Evolutionary conservation across 192 early-diverging fungal species (phyloP), one percentile per base, ranked within the genome.

Genomic region (Dissophora ornata): DNA sequence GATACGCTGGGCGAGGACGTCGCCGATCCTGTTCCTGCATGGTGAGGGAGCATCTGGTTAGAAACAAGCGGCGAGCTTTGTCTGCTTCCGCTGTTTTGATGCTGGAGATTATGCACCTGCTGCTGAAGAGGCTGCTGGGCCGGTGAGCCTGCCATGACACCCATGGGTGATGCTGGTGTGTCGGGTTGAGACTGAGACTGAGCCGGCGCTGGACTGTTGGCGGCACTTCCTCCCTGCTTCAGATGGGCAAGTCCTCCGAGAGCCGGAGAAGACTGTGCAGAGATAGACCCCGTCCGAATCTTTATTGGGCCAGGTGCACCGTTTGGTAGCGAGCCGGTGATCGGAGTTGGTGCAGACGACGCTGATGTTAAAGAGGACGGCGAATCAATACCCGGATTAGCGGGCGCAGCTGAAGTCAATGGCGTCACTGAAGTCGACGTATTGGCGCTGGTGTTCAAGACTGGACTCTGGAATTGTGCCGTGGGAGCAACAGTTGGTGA

Each of bases 1-100:
- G 69, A 41, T 13, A 71, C 69, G 46, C 45, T 71, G 9, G 69
- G 69, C 22, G 69, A 71, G 1, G 69, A 49, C 16, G 46, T 58
- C 22, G 40, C 69, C 1, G 69, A 71, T 13, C 53, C 60, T 41
- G 60, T 47, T 22, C 55, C 38, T 28, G 48, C 47, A 4, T 24
- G 46, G 15, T 61, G 61, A 4, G 59, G 69, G 0, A 70, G 44
- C 57, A 62, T 70, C 41, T 70, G 68, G 40, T 70, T 26, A 6
- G 51, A 45, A 18, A 56, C 59, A 0, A 61, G 26, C 1, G 68
- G 68, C 15, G 68, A 70, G 44, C 46, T 62, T 44, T 61, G 48
- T 13, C 61, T 62, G 40, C 69, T 63, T 19, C 60, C 32, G 29
- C 29, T 60, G 1, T 55, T 58, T 26, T 51, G 55, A 7, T 44